Percentiles rank a stretch among this genome's conserved stretches.
Conservation (phyloP, 306 rosid species). For the peach (Prunus persica) region Prunus_persica_NCBIv2 NC_034009.1:43670001-43670500, state of each 20-base stretch:
- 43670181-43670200: conserved; percentile 88
- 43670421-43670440: conserved; percentile 29
- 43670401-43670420: conserved; percentile 25
- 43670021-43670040: conserved; percentile 77
- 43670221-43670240: conserved; percentile 78
- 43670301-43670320: conserved; percentile 85
- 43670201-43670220: conserved; percentile 84
- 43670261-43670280: conserved; percentile 90
- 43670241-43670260: conserved; percentile 73
- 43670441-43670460: conserved; percentile 44
- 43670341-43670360: conserved; percentile 55
- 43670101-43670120: conserved; percentile 92
- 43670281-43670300: conserved; percentile 95
- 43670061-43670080: conserved; percentile 85
- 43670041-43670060: conserved; percentile 95
- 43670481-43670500: not conserved
- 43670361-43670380: conserved; percentile 50
- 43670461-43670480: conserved; percentile 32
- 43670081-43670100: conserved; percentile 93
- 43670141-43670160: conserved; percentile 87
- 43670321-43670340: conserved; percentile 81
- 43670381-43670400: conserved; percentile 32
- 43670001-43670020: conserved; percentile 82
- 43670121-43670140: conserved; percentile 76
- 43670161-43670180: conserved; percentile 97